A percentile compares a stretch with the other conserved stretches of the same genome.
Conservation (phyloP, 139 green algal genomes). For the Micractinium conductrix region DNA sequence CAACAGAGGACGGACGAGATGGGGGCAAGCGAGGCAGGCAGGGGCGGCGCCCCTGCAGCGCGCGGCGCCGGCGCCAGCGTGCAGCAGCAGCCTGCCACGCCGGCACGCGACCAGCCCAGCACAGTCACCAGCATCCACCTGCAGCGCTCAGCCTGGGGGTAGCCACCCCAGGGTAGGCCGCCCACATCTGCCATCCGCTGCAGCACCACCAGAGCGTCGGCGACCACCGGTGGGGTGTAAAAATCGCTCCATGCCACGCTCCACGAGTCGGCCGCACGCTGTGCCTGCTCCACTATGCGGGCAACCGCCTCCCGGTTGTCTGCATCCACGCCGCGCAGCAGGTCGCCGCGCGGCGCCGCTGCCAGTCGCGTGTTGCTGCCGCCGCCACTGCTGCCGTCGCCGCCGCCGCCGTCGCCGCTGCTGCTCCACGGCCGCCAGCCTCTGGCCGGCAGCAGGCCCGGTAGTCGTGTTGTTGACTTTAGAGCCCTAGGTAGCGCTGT, state of each 20-base stretch:
- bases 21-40: background rate
- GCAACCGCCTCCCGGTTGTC: conserved; percentile 63
- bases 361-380: background rate
- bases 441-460: too few species aligned
- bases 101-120: too few species aligned
- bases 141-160: conserved; percentile 68
- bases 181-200: conserved; percentile 48
- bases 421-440: too few species aligned
- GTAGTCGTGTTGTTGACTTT: too few species aligned
- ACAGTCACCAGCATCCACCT: conserved; percentile 17
- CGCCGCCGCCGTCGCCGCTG: background rate
- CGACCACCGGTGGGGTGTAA: conserved; percentile 60
- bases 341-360: conserved; percentile 1
- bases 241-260: conserved; percentile 51
- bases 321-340: conserved; percentile 44
- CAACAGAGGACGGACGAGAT: background rate
- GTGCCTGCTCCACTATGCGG: conserved; percentile 69
- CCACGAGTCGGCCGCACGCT: conserved; percentile 48
- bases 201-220: conserved; percentile 57
- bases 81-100: background rate
- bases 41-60: too few species aligned
- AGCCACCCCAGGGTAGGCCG: conserved; percentile 72
- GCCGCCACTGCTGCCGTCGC: background rate
- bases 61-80: background rate
- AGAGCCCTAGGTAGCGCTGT: too few species aligned